Percentiles rank a stretch among this genome's conserved stretches.
Conservation (phyloP, 495 filamentous ascomycete species). For the Neurospora terricola region DNA sequence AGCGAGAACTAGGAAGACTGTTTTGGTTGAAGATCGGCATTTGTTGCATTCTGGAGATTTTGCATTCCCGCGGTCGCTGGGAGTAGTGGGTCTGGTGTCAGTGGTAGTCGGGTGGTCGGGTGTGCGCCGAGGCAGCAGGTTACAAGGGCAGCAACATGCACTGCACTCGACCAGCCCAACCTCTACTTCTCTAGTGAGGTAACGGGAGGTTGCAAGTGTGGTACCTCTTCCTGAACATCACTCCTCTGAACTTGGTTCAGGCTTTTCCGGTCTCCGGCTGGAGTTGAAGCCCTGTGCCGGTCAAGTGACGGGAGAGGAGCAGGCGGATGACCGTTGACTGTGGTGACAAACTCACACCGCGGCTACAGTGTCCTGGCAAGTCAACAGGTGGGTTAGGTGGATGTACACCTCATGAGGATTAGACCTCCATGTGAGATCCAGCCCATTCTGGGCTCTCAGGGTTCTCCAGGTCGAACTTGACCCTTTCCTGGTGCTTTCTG, state of each 20-base stretch:
- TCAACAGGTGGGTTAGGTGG: background rate
- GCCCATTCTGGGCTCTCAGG: background rate
- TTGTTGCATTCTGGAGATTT: too few species aligned
- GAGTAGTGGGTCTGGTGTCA: too few species aligned
- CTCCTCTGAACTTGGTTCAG: too few species aligned
- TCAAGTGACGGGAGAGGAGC: too few species aligned
- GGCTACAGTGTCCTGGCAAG: rapidly evolving
- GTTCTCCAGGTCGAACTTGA: background rate
- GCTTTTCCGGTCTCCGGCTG: too few species aligned
- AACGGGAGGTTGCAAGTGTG: background rate
- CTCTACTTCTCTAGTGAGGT: background rate
- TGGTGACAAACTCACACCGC: background rate
- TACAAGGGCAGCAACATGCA: too few species aligned
- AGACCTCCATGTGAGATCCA: background rate
- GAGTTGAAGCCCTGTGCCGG: too few species aligned
- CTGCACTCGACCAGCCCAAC: background rate
- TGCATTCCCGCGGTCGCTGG: too few species aligned
- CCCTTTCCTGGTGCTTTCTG: background rate
- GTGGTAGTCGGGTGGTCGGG: background rate
- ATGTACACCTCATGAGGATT: too few species aligned
- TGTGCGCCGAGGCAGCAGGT: background rate
- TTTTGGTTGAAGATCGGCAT: too few species aligned
- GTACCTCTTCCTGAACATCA: background rate
- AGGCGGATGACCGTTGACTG: too few species aligned
- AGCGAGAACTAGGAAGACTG: background rate